phyloP scores from a whole-genome alignment of 345 rosid species.

The Erucastrum elatum region DNA sequence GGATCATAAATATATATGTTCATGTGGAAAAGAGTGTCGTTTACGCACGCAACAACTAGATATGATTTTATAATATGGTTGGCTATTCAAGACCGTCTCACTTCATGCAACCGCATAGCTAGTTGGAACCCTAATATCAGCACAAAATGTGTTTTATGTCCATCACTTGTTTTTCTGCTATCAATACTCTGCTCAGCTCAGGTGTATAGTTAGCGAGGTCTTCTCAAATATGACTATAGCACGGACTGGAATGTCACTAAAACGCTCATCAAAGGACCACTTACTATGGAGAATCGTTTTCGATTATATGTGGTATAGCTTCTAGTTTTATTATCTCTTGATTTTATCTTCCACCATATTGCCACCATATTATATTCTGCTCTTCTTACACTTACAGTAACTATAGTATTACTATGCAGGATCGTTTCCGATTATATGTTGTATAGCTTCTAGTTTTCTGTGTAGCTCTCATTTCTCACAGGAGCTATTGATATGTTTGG shows the following conservation, averaged over 20 bases:
- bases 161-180: no score
- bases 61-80: not conserved
- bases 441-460: not conserved
- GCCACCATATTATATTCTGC: not conserved
- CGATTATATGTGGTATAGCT: no score
- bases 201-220: not conserved
- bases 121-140: slow-evolving; percentile 36
- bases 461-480: not conserved
- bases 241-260: not conserved
- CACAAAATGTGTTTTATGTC: slow-evolving; percentile 24
- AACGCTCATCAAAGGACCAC: not conserved
- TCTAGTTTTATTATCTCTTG: not conserved
- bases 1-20: slow-evolving; percentile 9
- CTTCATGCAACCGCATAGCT: no score
- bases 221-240: not conserved
- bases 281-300: not conserved
- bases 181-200: not conserved
- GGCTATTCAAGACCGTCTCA: no score
- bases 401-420: not conserved
- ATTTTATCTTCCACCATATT: no score
- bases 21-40: not conserved
- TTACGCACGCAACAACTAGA: not conserved
- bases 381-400: not conserved
- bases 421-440: not conserved
- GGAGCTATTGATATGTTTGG: not conserved